Evolutionary conservation across 805 yeast genomes (phyloP).

Genomic region (Priceomyces medius): DNA sequence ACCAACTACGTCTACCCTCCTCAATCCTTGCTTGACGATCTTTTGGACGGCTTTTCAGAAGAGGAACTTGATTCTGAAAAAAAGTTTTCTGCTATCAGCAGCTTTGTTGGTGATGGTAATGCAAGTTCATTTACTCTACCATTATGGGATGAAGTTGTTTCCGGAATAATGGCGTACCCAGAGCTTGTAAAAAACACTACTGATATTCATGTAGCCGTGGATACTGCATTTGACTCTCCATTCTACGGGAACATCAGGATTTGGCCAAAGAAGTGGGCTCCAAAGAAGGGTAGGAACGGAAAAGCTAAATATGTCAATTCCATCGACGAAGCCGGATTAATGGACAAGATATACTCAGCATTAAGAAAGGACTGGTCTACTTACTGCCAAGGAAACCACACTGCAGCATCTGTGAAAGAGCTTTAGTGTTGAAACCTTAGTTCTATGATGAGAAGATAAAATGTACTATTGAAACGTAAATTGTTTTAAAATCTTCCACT

Average conservation of each 20-base stretch:
- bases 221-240: constrained; percentile 41
- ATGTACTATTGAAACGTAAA: no score
- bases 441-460: no score
- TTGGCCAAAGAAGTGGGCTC: constrained; percentile 38
- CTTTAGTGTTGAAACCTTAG: no score
- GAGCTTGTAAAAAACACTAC: constrained; percentile 29
- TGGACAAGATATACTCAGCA: constrained; percentile 28
- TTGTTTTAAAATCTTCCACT: no score
- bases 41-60: background rate
- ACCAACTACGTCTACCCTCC: constrained; percentile 42
- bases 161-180: constrained; percentile 36
- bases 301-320: constrained; percentile 35
- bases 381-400: constrained; percentile 25
- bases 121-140: constrained; percentile 37
- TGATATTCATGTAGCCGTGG: constrained; percentile 34
- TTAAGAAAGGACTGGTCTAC: constrained; percentile 37
- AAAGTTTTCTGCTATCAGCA: constrained; percentile 4
- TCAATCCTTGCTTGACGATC: constrained; percentile 15
- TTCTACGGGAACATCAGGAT: constrained; percentile 41
- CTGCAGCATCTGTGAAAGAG: no score
- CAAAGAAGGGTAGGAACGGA: constrained; percentile 30
- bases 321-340: constrained; percentile 29
- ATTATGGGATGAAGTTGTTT: constrained; percentile 44
- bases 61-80: background rate
- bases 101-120: constrained; percentile 36